These are phyloP conservation scores for Porcisia hertigi DNA, from an alignment of 208 protist species.

Conservation along the genomic window DNA sequence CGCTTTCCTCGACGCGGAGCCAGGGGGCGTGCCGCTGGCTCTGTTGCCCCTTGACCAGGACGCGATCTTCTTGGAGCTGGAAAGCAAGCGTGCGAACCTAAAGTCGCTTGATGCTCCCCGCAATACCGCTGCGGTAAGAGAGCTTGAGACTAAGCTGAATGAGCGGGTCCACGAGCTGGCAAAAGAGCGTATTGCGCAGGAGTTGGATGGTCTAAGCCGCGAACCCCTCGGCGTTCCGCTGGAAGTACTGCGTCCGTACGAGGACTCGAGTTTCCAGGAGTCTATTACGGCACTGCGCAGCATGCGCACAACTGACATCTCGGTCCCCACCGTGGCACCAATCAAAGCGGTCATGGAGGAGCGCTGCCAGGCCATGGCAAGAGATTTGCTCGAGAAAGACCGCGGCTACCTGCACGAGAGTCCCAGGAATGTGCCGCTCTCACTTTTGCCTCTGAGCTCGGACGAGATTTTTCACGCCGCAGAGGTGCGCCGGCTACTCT, in stretches of 20 bases:
- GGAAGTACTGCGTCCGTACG: slow-evolving; percentile 44
- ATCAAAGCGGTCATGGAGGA: slow-evolving; percentile 53
- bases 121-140: slow-evolving; percentile 39
- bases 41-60: slow-evolving; percentile 53
- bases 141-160: slow-evolving; percentile 40
- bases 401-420: slow-evolving; percentile 44
- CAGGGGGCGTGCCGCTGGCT: slow-evolving; percentile 47
- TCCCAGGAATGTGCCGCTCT: slow-evolving; percentile 43
- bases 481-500: slow-evolving; percentile 33
- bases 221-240: slow-evolving; percentile 46
- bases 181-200: slow-evolving; percentile 25
- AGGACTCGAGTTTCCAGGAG: slow-evolving; percentile 29
- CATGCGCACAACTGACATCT: slow-evolving; percentile 12
- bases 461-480: slow-evolving; percentile 38
- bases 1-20: slow-evolving; percentile 48
- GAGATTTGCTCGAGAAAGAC: slow-evolving; percentile 40
- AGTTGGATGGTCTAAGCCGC: slow-evolving; percentile 41
- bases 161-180: slow-evolving; percentile 51
- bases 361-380: slow-evolving; percentile 57
- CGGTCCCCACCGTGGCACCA: slow-evolving; percentile 17
- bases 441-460: slow-evolving; percentile 35
- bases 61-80: slow-evolving; percentile 52
- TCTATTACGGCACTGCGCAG: slow-evolving; percentile 25
- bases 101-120: slow-evolving; percentile 28
- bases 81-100: slow-evolving; percentile 49